Evolutionary conservation across 805 yeast species (phyloP).

Genomic region (Candida hispaniensis): DNA sequence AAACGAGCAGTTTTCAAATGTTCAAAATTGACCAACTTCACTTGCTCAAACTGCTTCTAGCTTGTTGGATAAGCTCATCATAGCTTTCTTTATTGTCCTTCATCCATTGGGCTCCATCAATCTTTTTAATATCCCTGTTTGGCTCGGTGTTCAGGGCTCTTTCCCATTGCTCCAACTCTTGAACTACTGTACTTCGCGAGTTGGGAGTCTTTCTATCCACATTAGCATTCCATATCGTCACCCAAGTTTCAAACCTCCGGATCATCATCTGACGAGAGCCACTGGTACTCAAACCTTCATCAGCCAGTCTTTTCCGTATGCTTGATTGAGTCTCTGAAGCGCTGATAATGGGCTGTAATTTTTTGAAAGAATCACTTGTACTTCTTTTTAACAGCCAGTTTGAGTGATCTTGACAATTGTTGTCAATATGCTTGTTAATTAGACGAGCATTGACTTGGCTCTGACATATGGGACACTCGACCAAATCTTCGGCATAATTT

Average conservation of each 20-base stretch:
- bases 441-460: slow-evolving; percentile 2
- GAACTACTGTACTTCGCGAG: slow-evolving; percentile 43
- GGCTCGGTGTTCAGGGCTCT: slow-evolving; percentile 23
- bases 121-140: slow-evolving; percentile 18
- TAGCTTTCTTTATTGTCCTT: slow-evolving; percentile 21
- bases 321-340: slow-evolving; percentile 47
- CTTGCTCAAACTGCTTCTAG: slow-evolving; percentile 18
- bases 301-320: slow-evolving; percentile 48
- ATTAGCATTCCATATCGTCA: slow-evolving; percentile 70
- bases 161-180: slow-evolving; percentile 61
- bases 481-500: slow-evolving; percentile 4
- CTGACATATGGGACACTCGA: slow-evolving; percentile 14
- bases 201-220: slow-evolving; percentile 61
- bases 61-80: slow-evolving; percentile 22
- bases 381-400: slow-evolving; percentile 17
- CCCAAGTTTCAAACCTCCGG: slow-evolving; percentile 63
- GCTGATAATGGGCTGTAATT: slow-evolving; percentile 53
- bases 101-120: slow-evolving; percentile 23
- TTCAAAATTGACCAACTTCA: too few species aligned
- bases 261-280: slow-evolving; percentile 62
- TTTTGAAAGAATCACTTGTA: too few species aligned
- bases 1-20: too few species aligned
- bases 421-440: slow-evolving; percentile 11
- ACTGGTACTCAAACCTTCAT: slow-evolving; percentile 43
- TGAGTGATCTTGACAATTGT: slow-evolving; percentile 5